Evolutionary conservation across 441 rosid species (phyloP).

Genomic region (Euphorbia celastroides): DNA sequence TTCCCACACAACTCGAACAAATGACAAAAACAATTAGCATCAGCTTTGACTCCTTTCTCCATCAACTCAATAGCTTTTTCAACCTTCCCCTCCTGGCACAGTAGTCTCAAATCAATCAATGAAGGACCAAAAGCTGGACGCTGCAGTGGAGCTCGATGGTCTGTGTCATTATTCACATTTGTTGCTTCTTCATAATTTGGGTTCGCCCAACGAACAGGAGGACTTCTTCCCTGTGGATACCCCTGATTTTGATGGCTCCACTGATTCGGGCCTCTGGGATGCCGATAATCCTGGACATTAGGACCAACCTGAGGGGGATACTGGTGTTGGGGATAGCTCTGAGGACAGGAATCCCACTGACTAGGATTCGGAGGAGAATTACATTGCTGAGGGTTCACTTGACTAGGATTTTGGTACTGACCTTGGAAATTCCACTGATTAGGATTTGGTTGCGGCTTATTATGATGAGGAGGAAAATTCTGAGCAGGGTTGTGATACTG

Average conservation of each 20-base stretch:
- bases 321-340: constrained; percentile 20
- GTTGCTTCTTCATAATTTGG: constrained; percentile 18
- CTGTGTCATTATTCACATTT: constrained; percentile 1
- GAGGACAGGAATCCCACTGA: constrained; percentile 17
- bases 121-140: too few species aligned
- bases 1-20: constrained; percentile 51
- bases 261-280: constrained; percentile 35
- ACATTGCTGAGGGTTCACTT: constrained; percentile 11
- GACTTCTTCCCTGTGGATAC: constrained; percentile 24
- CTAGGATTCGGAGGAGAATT: constrained; percentile 12
- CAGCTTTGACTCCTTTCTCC: constrained; percentile 65
- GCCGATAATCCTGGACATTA: constrained; percentile 26
- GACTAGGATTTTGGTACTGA: constrained; percentile 2
- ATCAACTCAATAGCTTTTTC: constrained; percentile 71
- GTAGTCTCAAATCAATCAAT: constrained; percentile 37
- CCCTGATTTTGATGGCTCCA: constrained; percentile 35
- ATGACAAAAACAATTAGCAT: constrained; percentile 44
- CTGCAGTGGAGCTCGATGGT: constrained; percentile 1
- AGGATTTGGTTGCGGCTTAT: constrained; percentile 11
- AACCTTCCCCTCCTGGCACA: constrained; percentile 57
- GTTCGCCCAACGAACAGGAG: constrained; percentile 29
- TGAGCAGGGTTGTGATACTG: constrained; percentile 3
- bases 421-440: background rate
- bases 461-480: background rate
- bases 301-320: constrained; percentile 24